Evolutionary conservation across 805 yeast species (phyloP).

Genomic region (Kluyveromyces lactis): DNA sequence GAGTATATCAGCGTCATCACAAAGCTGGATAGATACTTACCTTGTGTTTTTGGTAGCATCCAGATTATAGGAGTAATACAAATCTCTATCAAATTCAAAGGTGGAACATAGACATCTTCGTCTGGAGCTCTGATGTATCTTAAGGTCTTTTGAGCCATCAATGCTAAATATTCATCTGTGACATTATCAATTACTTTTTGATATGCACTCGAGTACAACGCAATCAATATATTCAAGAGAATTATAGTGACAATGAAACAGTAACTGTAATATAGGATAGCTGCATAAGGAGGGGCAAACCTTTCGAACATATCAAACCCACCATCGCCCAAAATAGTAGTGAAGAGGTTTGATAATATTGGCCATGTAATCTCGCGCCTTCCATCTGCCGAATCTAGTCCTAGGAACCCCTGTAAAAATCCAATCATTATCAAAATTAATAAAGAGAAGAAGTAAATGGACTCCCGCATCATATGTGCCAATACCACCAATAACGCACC

Average conservation of each 20-base stretch:
- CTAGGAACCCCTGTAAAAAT: slow-evolving; percentile 79
- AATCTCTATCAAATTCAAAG: slow-evolving; percentile 67
- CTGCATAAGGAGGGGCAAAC: slow-evolving; percentile 81
- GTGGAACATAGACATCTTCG: slow-evolving; percentile 76
- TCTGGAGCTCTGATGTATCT: slow-evolving; percentile 86
- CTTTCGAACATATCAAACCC: slow-evolving; percentile 59
- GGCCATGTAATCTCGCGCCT: slow-evolving; percentile 62
- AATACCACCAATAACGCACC: slow-evolving; percentile 85
- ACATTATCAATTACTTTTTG: slow-evolving; percentile 75
- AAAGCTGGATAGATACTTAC: slow-evolving; percentile 37
- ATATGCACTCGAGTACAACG: slow-evolving; percentile 78
- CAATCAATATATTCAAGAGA: slow-evolving; percentile 74
- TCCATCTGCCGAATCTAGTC: slow-evolving; percentile 84
- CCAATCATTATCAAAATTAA: slow-evolving; percentile 66
- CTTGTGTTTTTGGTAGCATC: slow-evolving; percentile 28
- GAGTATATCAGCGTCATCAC: slow-evolving; percentile 61
- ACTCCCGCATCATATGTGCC: slow-evolving; percentile 81
- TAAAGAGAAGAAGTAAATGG: slow-evolving; percentile 71
- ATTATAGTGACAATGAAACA: slow-evolving; percentile 68
- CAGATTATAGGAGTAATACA: slow-evolving; percentile 38
- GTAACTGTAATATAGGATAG: slow-evolving; percentile 67
- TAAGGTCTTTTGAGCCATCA: slow-evolving; percentile 76
- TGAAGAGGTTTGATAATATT: slow-evolving; percentile 55
- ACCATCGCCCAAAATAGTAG: slow-evolving; percentile 69
- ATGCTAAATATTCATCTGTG: slow-evolving; percentile 74